A percentile compares a stretch with the other conserved stretches of the same genome.
Evolutionary conservation across 2,329 filamentous ascomycete genomes (phyloP).

Genomic region (Fusarium beomiforme): DNA sequence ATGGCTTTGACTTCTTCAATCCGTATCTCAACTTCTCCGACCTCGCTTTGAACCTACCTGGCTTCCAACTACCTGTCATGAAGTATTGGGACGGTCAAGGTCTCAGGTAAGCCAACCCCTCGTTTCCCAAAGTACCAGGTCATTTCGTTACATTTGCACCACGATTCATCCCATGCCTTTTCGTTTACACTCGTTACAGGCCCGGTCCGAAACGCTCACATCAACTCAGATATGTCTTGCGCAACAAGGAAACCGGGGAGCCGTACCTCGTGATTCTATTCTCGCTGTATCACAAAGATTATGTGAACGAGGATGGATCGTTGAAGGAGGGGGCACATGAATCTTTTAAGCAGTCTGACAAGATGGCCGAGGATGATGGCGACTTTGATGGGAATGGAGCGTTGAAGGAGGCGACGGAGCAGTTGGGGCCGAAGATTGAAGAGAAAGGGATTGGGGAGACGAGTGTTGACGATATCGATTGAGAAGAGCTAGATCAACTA

Average conservation of each 20-base stretch:
- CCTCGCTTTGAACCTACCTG: constrained; percentile 76
- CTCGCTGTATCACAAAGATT: constrained; percentile 76
- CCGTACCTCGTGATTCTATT: constrained; percentile 86
- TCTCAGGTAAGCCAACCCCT: constrained; percentile 66
- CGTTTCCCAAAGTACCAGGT: background rate
- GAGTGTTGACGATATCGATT: constrained; percentile 58
- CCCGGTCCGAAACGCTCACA: constrained; percentile 72
- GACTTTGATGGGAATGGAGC: constrained; percentile 48
- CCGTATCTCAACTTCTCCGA: constrained; percentile 87
- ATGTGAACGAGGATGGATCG: constrained; percentile 68
- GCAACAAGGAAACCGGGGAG: constrained; percentile 77
- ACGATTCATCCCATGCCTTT: constrained; percentile 23
- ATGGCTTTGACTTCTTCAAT: constrained; percentile 81
- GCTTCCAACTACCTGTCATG: constrained; percentile 77
- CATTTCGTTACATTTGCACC: constrained; percentile 27
- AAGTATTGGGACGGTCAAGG: constrained; percentile 84
- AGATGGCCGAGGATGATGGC: constrained; percentile 27
- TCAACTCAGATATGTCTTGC: constrained; percentile 89
- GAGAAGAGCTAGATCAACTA: background rate
- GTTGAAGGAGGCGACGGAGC: constrained; percentile 52
- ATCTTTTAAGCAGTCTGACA: constrained; percentile 25
- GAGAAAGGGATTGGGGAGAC: constrained; percentile 40
- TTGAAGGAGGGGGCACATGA: constrained; percentile 56
- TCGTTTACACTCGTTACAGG: constrained; percentile 40
- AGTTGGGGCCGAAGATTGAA: constrained; percentile 44